A percentile compares a stretch with the other conserved stretches of the same genome.
Evolutionary conservation across 176 grass and related monocot genomes (phyloP).

Genomic region (Musa schizocarpa): DNA sequence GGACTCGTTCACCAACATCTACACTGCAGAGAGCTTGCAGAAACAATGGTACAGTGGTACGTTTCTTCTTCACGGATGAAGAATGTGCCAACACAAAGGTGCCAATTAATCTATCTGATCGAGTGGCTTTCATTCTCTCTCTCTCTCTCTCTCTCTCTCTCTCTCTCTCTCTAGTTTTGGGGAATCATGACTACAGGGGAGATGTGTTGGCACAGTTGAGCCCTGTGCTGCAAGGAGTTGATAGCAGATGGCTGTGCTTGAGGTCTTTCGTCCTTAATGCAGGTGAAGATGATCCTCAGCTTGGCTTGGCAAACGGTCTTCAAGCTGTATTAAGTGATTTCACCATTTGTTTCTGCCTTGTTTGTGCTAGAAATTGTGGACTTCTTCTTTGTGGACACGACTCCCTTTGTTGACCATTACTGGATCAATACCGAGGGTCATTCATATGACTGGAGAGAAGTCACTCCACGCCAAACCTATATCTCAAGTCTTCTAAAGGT

Average conservation of each 20-base stretch:
- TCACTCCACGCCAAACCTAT: slow-evolving; percentile 43
- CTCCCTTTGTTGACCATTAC: slow-evolving; percentile 57
- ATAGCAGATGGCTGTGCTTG: slow-evolving; percentile 55
- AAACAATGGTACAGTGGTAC: slow-evolving; percentile 81
- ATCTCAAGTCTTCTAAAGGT: slow-evolving; percentile 46
- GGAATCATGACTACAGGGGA: slow-evolving; percentile 77
- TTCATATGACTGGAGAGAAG: slow-evolving; percentile 57
- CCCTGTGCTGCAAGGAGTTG: slow-evolving; percentile 29
- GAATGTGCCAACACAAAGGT: too few species aligned
- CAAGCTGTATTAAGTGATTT: too few species aligned
- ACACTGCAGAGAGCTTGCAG: slow-evolving; percentile 65
- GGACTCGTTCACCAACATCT: slow-evolving; percentile 68
- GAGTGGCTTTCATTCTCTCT: not conserved
- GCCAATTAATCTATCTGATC: not conserved
- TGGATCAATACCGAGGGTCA: slow-evolving; percentile 28
- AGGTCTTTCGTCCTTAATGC: slow-evolving; percentile 53
- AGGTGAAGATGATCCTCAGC: slow-evolving; percentile 15
- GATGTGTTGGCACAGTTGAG: slow-evolving; percentile 46
- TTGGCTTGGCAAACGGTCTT: too few species aligned
- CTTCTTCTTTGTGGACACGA: slow-evolving; percentile 63
- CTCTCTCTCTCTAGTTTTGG: slow-evolving; percentile 35
- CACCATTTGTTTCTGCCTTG: not conserved
- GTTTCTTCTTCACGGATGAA: not conserved
- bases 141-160: not conserved
- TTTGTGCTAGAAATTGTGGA: slow-evolving; percentile 31